Conservation (phyloP, 345 rosid species). For the Citrus sp. region DNA sequence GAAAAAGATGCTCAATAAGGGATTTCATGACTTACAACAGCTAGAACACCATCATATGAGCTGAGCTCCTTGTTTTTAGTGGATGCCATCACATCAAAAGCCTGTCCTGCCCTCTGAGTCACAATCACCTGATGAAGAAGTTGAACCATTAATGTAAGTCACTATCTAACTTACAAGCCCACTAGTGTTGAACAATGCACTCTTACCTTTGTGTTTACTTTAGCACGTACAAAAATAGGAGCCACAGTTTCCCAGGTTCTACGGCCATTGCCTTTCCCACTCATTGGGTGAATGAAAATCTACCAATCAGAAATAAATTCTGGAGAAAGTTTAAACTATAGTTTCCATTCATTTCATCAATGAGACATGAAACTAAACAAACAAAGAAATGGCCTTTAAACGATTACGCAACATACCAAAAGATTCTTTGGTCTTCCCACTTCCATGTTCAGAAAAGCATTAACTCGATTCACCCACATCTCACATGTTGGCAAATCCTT, state of each 20-base stretch:
- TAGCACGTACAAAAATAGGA: constrained; percentile 66
- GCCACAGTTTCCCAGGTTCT: constrained; percentile 79
- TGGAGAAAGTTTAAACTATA: constrained; percentile 13
- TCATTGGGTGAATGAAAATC: constrained; percentile 85
- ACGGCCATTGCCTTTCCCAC: constrained; percentile 77
- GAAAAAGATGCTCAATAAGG: constrained; percentile 6
- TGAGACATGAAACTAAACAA: constrained; percentile 3
- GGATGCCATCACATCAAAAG: constrained; percentile 71
- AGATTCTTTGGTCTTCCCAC: constrained; percentile 75
- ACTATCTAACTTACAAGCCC: background rate
- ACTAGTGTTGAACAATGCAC: background rate
- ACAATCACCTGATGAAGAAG: constrained; percentile 60
- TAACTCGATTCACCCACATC: constrained; percentile 62
- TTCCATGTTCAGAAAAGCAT: constrained; percentile 46
- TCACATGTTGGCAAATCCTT: constrained; percentile 61
- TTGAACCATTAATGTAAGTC: background rate
- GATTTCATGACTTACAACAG: constrained; percentile 60
- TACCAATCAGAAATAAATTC: constrained; percentile 27
- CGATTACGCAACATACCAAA: constrained; percentile 46
- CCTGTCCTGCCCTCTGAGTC: constrained; percentile 84
- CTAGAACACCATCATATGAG: constrained; percentile 74
- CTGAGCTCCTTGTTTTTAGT: constrained; percentile 53
- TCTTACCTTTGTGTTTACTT: constrained; percentile 65
- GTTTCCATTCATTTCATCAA: constrained; percentile 9
- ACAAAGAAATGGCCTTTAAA: background rate